phyloP scores from a whole-genome alignment of 257 asterid species.

The Marsdenia floribunda region DNA sequence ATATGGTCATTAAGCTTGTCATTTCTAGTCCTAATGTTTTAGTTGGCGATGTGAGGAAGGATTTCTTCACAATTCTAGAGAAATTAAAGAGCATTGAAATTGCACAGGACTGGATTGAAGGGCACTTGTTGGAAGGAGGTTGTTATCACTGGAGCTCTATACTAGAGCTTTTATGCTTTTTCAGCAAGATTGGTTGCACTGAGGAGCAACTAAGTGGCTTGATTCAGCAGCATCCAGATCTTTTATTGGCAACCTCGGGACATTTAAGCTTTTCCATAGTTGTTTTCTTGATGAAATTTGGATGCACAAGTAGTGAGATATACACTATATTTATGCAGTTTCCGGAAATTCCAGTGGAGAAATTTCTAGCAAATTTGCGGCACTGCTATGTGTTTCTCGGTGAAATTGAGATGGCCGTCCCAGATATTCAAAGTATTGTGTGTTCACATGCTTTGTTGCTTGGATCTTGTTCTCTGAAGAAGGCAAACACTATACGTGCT shows the following conservation, averaged over 20 bases:
- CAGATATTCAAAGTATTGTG: conserved; percentile 39
- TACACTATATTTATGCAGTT: conserved; percentile 33
- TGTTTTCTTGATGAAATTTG: conserved; percentile 54
- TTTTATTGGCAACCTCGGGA: conserved; percentile 56
- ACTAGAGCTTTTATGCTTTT: conserved; percentile 36
- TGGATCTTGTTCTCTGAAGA: conserved; percentile 56
- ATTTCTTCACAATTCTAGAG: conserved; percentile 35
- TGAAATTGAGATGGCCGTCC: conserved; percentile 42
- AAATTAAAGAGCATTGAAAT: conserved; percentile 38
- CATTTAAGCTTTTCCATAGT: conserved; percentile 30
- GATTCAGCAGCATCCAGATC: conserved; percentile 33
- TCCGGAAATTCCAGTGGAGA: conserved; percentile 35
- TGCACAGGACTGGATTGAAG: conserved; percentile 40
- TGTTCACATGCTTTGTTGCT: conserved; percentile 35
- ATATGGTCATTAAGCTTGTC: conserved; percentile 45
- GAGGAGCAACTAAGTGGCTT: conserved; percentile 34
- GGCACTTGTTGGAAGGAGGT: conserved; percentile 32
- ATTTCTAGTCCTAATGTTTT: conserved; percentile 52
- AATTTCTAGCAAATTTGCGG: conserved; percentile 34
- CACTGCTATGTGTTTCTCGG: conserved; percentile 47
- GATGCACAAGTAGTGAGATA: conserved; percentile 31
- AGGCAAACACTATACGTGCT: conserved; percentile 27
- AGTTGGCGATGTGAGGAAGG: conserved; percentile 25
- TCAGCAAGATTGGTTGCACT: conserved; percentile 37
- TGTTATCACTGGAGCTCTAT: conserved; percentile 45